phyloP scores from a whole-genome alignment of 1,284 basidiomycete species.

The Amylostereum areolatum region DNA sequence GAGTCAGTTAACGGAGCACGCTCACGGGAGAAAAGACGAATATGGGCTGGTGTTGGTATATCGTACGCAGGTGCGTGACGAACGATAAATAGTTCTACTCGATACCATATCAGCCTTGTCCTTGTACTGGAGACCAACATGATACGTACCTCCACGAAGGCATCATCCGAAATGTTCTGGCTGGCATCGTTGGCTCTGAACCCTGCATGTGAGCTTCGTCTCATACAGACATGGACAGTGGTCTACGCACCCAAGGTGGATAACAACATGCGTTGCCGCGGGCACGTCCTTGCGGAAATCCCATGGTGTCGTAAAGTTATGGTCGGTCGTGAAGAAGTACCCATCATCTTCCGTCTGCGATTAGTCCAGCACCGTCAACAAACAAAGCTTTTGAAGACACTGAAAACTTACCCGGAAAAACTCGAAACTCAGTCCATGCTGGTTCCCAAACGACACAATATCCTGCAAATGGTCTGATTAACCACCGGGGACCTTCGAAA shows the following conservation, averaged over 20 bases:
- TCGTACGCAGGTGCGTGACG: slow-evolving; percentile 34
- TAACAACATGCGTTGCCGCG: slow-evolving; percentile 43
- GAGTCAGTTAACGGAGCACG: slow-evolving; percentile 5
- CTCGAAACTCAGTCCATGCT: slow-evolving; percentile 46
- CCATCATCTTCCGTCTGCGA: slow-evolving; percentile 50
- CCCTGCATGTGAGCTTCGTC: too few species aligned
- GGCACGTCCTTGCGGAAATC: slow-evolving; percentile 43
- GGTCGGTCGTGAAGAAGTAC: slow-evolving; percentile 45
- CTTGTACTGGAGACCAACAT: background rate
- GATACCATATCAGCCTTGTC: background rate
- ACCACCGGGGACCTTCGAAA: background rate
- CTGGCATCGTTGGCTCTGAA: slow-evolving; percentile 39
- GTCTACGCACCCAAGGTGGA: slow-evolving; percentile 44
- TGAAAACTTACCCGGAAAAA: slow-evolving; percentile 35
- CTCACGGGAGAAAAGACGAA: slow-evolving; percentile 50
- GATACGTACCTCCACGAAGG: slow-evolving; percentile 36
- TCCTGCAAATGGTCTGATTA: slow-evolving; percentile 29
- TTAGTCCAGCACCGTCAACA: too few species aligned
- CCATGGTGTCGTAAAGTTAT: slow-evolving; percentile 58
- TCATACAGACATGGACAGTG: too few species aligned
- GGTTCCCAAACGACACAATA: slow-evolving; percentile 50
- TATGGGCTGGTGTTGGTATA: slow-evolving; percentile 42
- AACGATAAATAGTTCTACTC: slow-evolving; percentile 41
- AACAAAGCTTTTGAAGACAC: too few species aligned
- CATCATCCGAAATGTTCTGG: slow-evolving; percentile 35